Percentiles rank a stretch among this genome's conserved stretches.
These are phyloP conservation scores for Pisolithus albus DNA, from an alignment of 768 basidiomycete species.

Conservation along the genomic window DNA sequence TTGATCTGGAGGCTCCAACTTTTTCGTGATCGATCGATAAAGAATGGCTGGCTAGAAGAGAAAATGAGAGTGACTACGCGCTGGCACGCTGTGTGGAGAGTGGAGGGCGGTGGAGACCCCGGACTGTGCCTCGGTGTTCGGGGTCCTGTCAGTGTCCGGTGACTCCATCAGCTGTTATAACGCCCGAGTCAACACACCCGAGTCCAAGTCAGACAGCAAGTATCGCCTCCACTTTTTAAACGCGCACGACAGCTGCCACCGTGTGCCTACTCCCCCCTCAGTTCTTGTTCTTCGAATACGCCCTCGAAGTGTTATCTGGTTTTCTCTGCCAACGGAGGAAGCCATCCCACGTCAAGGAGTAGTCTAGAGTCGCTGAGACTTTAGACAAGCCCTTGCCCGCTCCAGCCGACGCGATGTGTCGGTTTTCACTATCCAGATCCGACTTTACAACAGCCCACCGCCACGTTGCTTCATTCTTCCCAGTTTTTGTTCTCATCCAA, in stretches of 20 bases:
- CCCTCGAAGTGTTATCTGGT: constrained; percentile 12
- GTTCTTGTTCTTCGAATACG: neutral
- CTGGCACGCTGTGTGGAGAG: neutral
- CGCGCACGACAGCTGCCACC: constrained; percentile 1
- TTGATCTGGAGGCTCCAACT: too few relatives aligned
- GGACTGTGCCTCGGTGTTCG: constrained; percentile 12
- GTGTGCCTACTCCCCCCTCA: too few relatives aligned
- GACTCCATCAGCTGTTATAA: constrained; percentile 29
- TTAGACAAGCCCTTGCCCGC: constrained; percentile 24
- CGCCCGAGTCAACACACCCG: constrained; percentile 20
- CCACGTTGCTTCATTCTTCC: constrained; percentile 8
- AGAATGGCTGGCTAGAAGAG: too few relatives aligned
- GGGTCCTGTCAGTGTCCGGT: constrained; percentile 19
- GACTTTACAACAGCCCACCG: constrained; percentile 11
- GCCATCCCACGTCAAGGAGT: constrained; percentile 27
- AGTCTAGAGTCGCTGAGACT: constrained; percentile 38
- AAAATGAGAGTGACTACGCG: too few relatives aligned
- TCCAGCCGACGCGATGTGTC: constrained; percentile 36
- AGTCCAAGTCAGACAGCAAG: constrained; percentile 13
- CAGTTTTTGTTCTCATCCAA: constrained; percentile 9
- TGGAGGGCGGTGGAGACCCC: constrained; percentile 15
- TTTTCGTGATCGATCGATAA: too few relatives aligned
- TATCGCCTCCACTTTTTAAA: constrained; percentile 13
- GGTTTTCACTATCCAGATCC: constrained; percentile 20
- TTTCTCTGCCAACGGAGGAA: constrained; percentile 15